Percentiles rank a stretch among this genome's conserved stretches.
These are phyloP conservation scores for Tricholoma bakamatsutake DNA, from an alignment of 768 basidiomycete species.

Conservation along the genomic window DNA sequence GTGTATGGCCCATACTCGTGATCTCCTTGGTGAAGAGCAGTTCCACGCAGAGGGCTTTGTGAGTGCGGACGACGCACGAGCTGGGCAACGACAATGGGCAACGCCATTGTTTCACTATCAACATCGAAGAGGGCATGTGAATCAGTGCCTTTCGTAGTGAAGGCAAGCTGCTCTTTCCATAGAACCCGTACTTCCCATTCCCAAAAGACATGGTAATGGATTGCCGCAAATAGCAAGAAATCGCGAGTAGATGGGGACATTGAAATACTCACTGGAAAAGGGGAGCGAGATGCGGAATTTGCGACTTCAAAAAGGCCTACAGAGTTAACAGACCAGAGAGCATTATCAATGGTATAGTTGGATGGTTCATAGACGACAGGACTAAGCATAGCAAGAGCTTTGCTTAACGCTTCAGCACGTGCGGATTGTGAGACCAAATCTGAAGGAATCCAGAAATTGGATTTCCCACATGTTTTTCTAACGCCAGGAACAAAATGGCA, in stretches of 20 bases:
- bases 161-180: background rate
- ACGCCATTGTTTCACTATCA: background rate
- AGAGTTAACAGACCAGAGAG: background rate
- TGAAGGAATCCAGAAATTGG: background rate
- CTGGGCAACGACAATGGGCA: background rate
- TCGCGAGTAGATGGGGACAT: background rate
- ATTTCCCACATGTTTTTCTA: background rate
- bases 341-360: background rate
- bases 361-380: background rate
- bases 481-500: background rate
- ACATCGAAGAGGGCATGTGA: background rate
- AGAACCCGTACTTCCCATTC: background rate
- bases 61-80: background rate
- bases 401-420: background rate
- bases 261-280: background rate
- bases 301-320: background rate
- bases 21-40: background rate
- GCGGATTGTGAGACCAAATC: background rate
- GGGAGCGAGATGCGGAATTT: background rate
- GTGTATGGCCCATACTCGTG: slow-evolving; percentile 7
- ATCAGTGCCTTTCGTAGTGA: slow-evolving; percentile 1
- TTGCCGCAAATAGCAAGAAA: background rate
- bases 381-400: background rate
- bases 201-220: background rate
- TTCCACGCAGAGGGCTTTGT: background rate